Evolutionary conservation across 73 alveolate species (phyloP).

Genomic region (Diophrys sp.): DNA sequence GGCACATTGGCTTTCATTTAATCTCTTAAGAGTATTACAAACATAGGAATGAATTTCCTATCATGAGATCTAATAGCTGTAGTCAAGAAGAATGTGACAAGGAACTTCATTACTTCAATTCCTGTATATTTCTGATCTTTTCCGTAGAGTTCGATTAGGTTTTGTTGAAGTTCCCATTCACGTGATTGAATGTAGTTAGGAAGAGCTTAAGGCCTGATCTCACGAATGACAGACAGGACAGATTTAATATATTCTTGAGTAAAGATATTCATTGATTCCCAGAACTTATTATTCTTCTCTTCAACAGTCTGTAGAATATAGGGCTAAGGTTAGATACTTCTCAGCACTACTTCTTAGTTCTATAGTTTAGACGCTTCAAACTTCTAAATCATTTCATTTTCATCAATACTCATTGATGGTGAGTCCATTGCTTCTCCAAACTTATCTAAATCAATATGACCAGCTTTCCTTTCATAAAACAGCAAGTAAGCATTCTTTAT

Average conservation of each 20-base stretch:
- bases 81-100: constrained; percentile 45
- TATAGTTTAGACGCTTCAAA: constrained; percentile 23
- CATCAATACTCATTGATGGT: constrained; percentile 4
- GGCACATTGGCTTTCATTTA: constrained; percentile 15
- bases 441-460: constrained; percentile 49
- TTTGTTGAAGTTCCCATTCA: constrained; percentile 9
- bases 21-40: constrained; percentile 24
- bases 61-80: constrained; percentile 61
- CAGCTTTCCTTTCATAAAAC: constrained; percentile 79
- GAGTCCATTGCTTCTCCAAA: constrained; percentile 27
- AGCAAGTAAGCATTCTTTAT: constrained; percentile 92
- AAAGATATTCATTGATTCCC: constrained; percentile 70
- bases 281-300: constrained; percentile 73
- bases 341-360: not conserved
- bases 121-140: not conserved
- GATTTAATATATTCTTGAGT: constrained; percentile 63
- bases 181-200: constrained; percentile 22
- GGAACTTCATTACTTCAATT: constrained; percentile 25
- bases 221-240: constrained; percentile 37
- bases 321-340: constrained; percentile 19
- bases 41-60: constrained; percentile 33
- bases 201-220: constrained; percentile 17
- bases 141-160: not conserved
- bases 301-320: constrained; percentile 25
- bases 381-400: not conserved